Conservation (phyloP, 495 filamentous ascomycete species). For the Neurospora sp. region DNA sequence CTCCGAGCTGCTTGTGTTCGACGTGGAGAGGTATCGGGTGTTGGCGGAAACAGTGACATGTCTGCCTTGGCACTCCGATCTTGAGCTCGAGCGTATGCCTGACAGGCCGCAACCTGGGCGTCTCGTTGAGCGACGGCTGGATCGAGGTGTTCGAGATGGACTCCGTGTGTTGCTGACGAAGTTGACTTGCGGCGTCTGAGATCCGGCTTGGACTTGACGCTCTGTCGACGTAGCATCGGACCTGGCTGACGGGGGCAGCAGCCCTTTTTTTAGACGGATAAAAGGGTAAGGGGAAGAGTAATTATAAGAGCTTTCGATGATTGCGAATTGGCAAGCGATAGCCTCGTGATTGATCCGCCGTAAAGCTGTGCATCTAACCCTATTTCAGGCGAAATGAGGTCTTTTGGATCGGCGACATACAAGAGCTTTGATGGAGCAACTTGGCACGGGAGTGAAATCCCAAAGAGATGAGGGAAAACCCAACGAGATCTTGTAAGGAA, state of each 20-base stretch:
- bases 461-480: background rate
- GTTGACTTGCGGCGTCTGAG: constrained; percentile 54
- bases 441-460: background rate
- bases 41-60: constrained; percentile 23
- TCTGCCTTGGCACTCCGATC: constrained; percentile 34
- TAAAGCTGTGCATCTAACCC: constrained; percentile 16
- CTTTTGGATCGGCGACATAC: constrained; percentile 2
- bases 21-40: constrained; percentile 13
- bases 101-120: constrained; percentile 57
- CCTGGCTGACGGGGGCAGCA: constrained; percentile 2
- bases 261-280: constrained; percentile 7
- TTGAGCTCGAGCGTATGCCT: constrained; percentile 52
- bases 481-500: background rate
- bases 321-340: background rate
- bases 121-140: constrained; percentile 47
- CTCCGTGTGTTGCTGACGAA: constrained; percentile 42
- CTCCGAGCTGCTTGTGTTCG: constrained; percentile 1
- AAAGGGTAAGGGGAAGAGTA: constrained; percentile 6
- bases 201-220: constrained; percentile 26
- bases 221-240: constrained; percentile 39
- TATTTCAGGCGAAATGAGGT: constrained; percentile 11
- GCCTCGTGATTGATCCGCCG: constrained; percentile 1
- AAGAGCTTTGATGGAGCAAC: background rate
- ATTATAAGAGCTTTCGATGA: constrained; percentile 1
- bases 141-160: constrained; percentile 38